A percentile compares a stretch with the other conserved stretches of the same genome.
Evolutionary conservation across 2,329 filamentous ascomycete genomes (phyloP).

Genomic region (Diaporthe citriasiana): DNA sequence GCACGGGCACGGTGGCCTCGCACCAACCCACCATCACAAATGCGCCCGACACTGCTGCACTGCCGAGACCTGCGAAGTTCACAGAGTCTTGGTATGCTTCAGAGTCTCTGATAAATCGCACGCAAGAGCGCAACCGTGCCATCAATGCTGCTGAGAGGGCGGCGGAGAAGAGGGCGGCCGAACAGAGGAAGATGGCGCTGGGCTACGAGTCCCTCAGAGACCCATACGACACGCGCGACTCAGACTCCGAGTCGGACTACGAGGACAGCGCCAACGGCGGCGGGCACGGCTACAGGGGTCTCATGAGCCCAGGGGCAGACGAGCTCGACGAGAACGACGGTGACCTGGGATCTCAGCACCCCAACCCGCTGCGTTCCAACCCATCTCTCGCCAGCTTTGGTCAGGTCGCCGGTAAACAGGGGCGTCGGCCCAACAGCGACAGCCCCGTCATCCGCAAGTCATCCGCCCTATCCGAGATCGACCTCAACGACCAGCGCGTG

Average conservation of each 20-base stretch:
- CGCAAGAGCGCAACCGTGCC: constrained; percentile 65
- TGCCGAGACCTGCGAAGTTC: constrained; percentile 60
- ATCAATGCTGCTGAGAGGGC: constrained; percentile 51
- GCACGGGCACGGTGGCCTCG: constrained; percentile 47
- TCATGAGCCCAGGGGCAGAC: constrained; percentile 37
- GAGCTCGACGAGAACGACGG: constrained; percentile 47
- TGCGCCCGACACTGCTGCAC: constrained; percentile 47
- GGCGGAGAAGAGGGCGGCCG: constrained; percentile 50
- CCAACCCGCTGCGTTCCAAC: constrained; percentile 69
- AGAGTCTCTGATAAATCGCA: constrained; percentile 67
- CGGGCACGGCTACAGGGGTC: constrained; percentile 46
- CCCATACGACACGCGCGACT: constrained; percentile 58
- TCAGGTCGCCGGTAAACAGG: constrained; percentile 21
- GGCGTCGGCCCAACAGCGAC: constrained; percentile 45
- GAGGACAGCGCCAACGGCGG: constrained; percentile 45
- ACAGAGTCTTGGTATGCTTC: constrained; percentile 69
- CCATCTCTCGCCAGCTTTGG: constrained; percentile 52
- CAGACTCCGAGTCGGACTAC: constrained; percentile 56
- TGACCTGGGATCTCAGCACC: constrained; percentile 52
- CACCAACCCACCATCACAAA: constrained; percentile 38
- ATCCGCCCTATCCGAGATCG: constrained; percentile 60
- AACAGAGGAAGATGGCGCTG: constrained; percentile 50
- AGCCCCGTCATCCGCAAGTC: constrained; percentile 50
- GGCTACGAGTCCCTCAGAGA: constrained; percentile 64
- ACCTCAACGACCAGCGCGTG: constrained; percentile 59